Conservation (phyloP, 352 stramenopile species). For the Thraustochytrium striatum region DNA sequence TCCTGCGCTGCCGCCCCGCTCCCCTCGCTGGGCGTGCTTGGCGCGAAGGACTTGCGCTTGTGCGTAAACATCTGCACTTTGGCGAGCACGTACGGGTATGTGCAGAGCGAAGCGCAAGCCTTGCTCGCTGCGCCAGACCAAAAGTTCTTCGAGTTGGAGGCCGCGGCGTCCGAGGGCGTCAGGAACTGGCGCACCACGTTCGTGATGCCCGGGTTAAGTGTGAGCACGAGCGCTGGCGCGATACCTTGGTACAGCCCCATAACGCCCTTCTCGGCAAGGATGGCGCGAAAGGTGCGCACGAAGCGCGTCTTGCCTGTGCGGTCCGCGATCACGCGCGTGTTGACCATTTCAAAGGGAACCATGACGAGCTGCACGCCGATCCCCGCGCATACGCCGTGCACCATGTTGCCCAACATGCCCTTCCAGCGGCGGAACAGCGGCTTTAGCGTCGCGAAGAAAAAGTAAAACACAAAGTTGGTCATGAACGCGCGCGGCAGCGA, state of each 20-base stretch:
- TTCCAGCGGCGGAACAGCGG: neutral
- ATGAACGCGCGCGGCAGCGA: constrained; percentile 43
- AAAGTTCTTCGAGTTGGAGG: constrained; percentile 33
- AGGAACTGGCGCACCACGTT: constrained; percentile 44
- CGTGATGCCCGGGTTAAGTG: constrained; percentile 45
- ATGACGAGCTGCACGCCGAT: constrained; percentile 42
- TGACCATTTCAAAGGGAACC: constrained; percentile 35
- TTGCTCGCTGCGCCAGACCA: constrained; percentile 44
- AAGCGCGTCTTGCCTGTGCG: constrained; percentile 26
- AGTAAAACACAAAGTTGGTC: constrained; percentile 49
- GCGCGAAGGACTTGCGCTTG: neutral
- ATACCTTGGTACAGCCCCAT: constrained; percentile 39
- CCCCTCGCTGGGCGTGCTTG: neutral
- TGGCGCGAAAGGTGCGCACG: neutral
- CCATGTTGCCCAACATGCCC: constrained; percentile 33
- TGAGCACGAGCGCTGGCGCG: constrained; percentile 21
- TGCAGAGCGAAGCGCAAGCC: constrained; percentile 23
- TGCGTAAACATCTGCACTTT: constrained; percentile 48
- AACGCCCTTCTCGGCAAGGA: neutral
- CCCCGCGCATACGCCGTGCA: constrained; percentile 32
- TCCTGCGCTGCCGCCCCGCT: neutral
- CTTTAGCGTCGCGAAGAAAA: constrained; percentile 38
- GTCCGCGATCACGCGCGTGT: constrained; percentile 37
- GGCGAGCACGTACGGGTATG: constrained; percentile 43
- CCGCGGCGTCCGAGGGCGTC: constrained; percentile 15